Base-by-base conservation (phyloP, 768 basidiomycete species). In the Lentinula edodes region DNA sequence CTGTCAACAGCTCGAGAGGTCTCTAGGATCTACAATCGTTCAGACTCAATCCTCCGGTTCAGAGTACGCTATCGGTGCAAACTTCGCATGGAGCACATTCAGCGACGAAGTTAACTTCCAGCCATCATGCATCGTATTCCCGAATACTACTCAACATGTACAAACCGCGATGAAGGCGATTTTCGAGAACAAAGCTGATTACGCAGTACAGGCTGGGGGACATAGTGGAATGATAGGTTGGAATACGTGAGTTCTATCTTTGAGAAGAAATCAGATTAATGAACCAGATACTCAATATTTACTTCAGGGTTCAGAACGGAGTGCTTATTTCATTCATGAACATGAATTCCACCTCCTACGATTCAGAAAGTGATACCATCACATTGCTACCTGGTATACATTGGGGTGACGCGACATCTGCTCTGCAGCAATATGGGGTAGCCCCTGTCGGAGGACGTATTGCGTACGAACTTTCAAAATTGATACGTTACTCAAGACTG, bases 161-260 rank as follows among this genome's bases (percentile, higher is more conserved):
- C 63, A 64, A 52, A 42, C 57, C 23, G 68, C 68, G 1, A 70
- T 70, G 69, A 61, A 58, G 39, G 63, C 65, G 1, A 68, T 70
- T 36, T 70, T 62, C 28, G 45, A 58, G 13, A 53, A 61, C 18
- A n/a, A 56, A 10, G 61, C 66, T 3, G 41, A 63, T 12, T 70
- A 67, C 52, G 65, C 68, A 12, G 66, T 70, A n/a, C 68, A 66
- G 46, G 64, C 68, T 6, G 69, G 69, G 1, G 65, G 65, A 2
- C 69, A 70, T 42, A 67, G 64, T 50, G 69, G 66, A 32, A 70
- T 70, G 69, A 58, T 62, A 16, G 66, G 66, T 13, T 63, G 51
- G 64, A 58, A 62, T 34, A 62, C 42, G 61, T 62, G 42, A 46
- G 56, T 15, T 9, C 13, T 20, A 9, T 46, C 0, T 42, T 32